phyloP scores from a whole-genome alignment of 2,329 filamentous ascomycete genomes.

The Penicillium decumbens region DNA sequence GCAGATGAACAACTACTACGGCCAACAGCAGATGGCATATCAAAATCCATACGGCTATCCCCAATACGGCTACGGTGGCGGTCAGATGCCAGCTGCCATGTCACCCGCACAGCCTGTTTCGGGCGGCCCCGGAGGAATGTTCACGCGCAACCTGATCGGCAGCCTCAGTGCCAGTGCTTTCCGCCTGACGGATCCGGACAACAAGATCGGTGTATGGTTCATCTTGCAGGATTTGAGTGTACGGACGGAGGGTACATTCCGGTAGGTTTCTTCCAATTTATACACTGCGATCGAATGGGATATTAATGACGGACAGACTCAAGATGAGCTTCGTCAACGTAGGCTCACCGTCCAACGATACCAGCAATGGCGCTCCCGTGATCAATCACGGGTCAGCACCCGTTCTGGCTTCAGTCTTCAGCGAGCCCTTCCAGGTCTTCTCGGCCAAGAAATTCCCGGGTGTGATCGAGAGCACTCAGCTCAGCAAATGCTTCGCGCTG shows the following conservation, averaged over 20 bases:
- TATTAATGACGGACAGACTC: constrained; percentile 42
- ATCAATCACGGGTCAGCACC: constrained; percentile 73
- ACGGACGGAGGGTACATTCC: constrained; percentile 82
- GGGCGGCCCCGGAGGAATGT: constrained; percentile 69
- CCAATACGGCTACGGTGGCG: constrained; percentile 29
- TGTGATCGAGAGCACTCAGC: constrained; percentile 84
- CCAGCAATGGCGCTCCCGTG: constrained; percentile 41
- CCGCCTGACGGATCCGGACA: constrained; percentile 69
- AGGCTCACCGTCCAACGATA: constrained; percentile 47
- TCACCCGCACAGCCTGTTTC: constrained; percentile 33
- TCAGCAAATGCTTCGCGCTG: constrained; percentile 87
- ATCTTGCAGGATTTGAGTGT: constrained; percentile 93
- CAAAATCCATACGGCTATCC: constrained; percentile 37
- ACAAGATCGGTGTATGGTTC: constrained; percentile 91
- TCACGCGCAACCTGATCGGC: constrained; percentile 90
- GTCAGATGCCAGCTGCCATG: constrained; percentile 35
- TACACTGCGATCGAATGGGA: background rate
- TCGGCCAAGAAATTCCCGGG: constrained; percentile 98
- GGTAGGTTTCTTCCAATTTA: constrained; percentile 53
- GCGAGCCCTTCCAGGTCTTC: constrained; percentile 85
- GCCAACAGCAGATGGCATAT: constrained; percentile 32
- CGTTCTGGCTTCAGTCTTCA: constrained; percentile 80
- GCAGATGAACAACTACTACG: constrained; percentile 37
- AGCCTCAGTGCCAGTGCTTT: constrained; percentile 86
- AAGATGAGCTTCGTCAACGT: constrained; percentile 83